Evolutionary conservation across 352 stramenopile genomes (phyloP).

Genomic region (Phytophthora uliginosa): DNA sequence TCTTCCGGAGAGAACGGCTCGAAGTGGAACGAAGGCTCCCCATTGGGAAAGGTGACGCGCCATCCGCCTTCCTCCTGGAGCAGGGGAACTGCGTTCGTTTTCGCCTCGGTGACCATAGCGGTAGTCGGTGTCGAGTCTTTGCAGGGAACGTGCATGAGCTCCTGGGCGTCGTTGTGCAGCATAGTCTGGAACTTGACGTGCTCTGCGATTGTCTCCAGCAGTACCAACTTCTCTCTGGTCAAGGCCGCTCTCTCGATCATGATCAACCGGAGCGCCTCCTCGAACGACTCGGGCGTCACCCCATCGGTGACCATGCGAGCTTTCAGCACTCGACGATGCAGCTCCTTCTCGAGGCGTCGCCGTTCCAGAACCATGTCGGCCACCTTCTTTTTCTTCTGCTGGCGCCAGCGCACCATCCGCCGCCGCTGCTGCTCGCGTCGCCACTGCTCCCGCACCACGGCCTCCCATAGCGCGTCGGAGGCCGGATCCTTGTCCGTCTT

Average conservation of each 20-base stretch:
- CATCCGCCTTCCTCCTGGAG: not conserved
- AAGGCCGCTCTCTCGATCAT: not conserved
- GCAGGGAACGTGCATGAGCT: not conserved
- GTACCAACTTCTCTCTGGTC: not conserved
- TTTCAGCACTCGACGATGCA: not conserved
- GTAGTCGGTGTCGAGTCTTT: not conserved
- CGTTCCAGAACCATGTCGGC: not conserved
- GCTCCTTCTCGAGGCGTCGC: slow-evolving; percentile 2
- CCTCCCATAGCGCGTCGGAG: slow-evolving; percentile 17
- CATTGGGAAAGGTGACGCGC: slow-evolving; percentile 7
- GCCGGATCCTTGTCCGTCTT: not conserved
- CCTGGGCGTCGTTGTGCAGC: not conserved
- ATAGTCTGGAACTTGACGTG: not conserved
- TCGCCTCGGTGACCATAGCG: not conserved
- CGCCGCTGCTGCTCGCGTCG: not conserved
- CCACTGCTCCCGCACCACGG: slow-evolving; percentile 13
- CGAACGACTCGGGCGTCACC: not conserved
- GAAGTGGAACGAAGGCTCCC: slow-evolving; percentile 13
- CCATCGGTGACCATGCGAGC: not conserved
- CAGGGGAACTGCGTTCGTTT: not conserved
- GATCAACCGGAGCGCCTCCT: not conserved
- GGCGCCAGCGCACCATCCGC: not conserved
- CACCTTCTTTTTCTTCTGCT: slow-evolving; percentile 4
- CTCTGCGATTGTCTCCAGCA: not conserved
- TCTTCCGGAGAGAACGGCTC: not conserved